A percentile compares a stretch with the other conserved stretches of the same genome.
phyloP scores from a whole-genome alignment of 306 rosid species.

The Neltuma alba region DNA sequence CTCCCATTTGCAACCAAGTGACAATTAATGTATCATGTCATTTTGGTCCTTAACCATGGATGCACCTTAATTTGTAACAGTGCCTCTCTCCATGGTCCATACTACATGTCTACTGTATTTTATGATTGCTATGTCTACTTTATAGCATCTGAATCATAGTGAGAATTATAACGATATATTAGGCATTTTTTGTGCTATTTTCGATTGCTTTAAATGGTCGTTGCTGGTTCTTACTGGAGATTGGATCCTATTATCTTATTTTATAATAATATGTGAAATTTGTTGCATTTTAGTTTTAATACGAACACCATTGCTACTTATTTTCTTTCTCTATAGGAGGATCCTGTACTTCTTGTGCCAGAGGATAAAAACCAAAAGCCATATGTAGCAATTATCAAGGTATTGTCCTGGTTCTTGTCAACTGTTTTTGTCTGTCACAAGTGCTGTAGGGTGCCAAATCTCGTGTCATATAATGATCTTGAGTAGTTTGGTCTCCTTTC shows the following conservation, averaged over 20 bases:
- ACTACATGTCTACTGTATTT: not conserved
- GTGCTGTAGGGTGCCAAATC: too few species aligned
- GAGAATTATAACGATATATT: not conserved
- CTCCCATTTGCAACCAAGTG: not conserved
- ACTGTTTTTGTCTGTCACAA: too few species aligned
- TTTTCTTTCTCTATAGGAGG: constrained; percentile 67
- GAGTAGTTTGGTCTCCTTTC: too few species aligned
- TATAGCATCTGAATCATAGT: not conserved
- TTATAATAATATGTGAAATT: not conserved
- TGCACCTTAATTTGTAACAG: not conserved
- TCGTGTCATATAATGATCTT: too few species aligned
- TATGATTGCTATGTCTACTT: not conserved
- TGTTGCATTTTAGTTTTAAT: constrained; percentile 25
- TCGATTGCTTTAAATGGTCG: not conserved
- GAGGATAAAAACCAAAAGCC: constrained; percentile 76
- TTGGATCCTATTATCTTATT: constrained; percentile 12
- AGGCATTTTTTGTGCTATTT: constrained; percentile 4
- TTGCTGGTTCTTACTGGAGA: constrained; percentile 3
- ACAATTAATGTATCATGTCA: not conserved
- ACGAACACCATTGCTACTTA: not conserved
- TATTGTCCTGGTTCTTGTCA: too few species aligned
- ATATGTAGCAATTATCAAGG: constrained; percentile 94
- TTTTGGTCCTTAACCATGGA: not conserved
- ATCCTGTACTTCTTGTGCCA: constrained; percentile 87
- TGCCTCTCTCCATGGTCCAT: not conserved